These are phyloP conservation scores for Stephania yunnanensis DNA, from an alignment of 164 flowering plant genomes.

Conservation along the genomic window DNA sequence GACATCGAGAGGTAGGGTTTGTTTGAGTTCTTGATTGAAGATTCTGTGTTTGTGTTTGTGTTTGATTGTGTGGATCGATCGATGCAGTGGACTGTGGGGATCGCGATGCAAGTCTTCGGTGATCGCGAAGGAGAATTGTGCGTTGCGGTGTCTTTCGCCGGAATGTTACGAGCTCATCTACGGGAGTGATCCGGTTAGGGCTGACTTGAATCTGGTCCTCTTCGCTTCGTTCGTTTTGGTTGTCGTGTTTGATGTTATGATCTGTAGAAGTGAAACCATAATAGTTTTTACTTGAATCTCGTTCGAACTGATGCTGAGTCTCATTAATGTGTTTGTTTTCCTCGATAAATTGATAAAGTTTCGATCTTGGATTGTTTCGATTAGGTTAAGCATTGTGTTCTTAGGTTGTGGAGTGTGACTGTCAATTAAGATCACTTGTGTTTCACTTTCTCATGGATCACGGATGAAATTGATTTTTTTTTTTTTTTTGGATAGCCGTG, in stretches of 20 bases:
- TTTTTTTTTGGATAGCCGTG: no score
- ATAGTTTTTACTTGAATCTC: background rate
- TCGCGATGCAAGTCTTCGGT: constrained; percentile 63
- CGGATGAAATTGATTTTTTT: background rate
- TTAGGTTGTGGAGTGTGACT: background rate
- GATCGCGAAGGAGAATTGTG: constrained; percentile 86
- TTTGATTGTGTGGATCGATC: background rate
- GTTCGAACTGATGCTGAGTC: no score
- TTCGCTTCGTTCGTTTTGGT: no score
- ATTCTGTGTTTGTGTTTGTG: background rate
- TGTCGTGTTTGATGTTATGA: no score
- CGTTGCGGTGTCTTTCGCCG: constrained; percentile 75
- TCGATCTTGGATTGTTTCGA: background rate
- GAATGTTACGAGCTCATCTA: constrained; percentile 65
- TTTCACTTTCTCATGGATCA: background rate
- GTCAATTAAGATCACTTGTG: background rate
- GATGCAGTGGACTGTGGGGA: constrained; percentile 77
- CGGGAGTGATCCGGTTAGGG: constrained; percentile 56
- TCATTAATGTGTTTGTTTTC: background rate
- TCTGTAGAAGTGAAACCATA: no score
- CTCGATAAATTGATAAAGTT: background rate
- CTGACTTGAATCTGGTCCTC: no score
- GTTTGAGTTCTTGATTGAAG: background rate
- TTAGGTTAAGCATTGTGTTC: background rate
- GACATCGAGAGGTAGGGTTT: constrained; percentile 56